Conservation (phyloP, 2,329 filamentous ascomycete species). For the Aspergillus floridensis region DNA sequence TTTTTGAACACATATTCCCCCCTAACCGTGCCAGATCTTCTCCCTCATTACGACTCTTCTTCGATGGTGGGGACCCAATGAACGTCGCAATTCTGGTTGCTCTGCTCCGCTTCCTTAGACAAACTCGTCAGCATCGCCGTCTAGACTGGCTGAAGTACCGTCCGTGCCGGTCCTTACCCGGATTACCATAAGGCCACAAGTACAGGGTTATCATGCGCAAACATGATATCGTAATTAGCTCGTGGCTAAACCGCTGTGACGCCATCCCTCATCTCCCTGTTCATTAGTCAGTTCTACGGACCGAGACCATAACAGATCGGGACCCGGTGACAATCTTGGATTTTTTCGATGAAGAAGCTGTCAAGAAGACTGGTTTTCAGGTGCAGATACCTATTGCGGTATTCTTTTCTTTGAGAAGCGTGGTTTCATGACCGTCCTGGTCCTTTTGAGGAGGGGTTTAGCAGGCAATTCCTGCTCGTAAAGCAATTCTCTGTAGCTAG, state of each 20-base stretch:
- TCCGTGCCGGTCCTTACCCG: neutral
- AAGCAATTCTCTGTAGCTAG: constrained; percentile 3
- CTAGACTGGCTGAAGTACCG: neutral
- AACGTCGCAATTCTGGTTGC: neutral
- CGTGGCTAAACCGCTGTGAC: neutral
- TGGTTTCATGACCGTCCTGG: neutral
- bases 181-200: neutral
- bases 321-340: neutral
- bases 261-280: neutral
- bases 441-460: neutral
- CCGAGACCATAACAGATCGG: neutral
- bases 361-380: neutral
- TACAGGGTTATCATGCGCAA: neutral
- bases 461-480: neutral
- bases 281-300: neutral
- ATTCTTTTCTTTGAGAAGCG: neutral
- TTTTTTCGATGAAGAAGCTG: neutral
- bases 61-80: neutral
- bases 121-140: neutral
- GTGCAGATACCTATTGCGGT: neutral
- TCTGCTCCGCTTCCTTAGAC: neutral
- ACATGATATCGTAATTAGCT: neutral
- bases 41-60: neutral
- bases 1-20: too few relatives aligned
- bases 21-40: neutral